Base-by-base conservation (phyloP, 2,329 filamentous ascomycete species). In the Lasiodiplodia sp. region DNA sequence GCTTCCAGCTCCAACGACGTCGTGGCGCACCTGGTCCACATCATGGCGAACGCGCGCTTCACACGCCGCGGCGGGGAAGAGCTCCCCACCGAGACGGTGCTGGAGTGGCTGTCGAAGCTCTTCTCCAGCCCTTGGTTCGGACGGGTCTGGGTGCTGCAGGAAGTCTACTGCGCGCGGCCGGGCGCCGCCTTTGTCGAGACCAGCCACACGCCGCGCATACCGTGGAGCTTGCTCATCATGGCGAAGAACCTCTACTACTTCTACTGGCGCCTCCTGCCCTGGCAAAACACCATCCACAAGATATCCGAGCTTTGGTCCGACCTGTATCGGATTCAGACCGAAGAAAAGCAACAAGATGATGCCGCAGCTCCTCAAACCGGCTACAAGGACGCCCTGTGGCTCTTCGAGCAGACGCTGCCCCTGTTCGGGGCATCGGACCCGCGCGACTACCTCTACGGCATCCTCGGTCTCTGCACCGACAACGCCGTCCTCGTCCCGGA, bases 131-230 rank as follows among this genome's bases (percentile, higher is more conserved):
- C 34, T 10, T 60, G 57, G 57, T 60, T 60, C 37, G 37, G 18
- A 14, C 23, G 57, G 6, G 57, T 47, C 28, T 60, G 57, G 57
- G 57, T 60, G 16, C 23, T 60, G 6, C 57, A 60, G 25, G 57
- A 60, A 47, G 57, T 60, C 21, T 12, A 21, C 12, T 25, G 16
- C 21, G 57, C 57, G 12, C 21, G 4, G n/a, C n/a, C n/a, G 53
- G 53, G 28, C 7, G 53, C 53, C n/a, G 53, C 28, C 3, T 10
- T 16, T 5, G 18, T 5, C 12, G 23, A 25, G 2, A 18, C 44
- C 12, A 28, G 21, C 14, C 40, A 60, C 57, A n/a, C 34, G 7
- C 5, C 7, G 7, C 16, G 7, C 4, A 18, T n/a, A 7, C 18
- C 3, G 10, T 56, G 25, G 28, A n/a, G n/a, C 2, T 18, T 37